Base-by-base conservation (phyloP, 345 rosid genomes). In the Corymbia maculata region DNA sequence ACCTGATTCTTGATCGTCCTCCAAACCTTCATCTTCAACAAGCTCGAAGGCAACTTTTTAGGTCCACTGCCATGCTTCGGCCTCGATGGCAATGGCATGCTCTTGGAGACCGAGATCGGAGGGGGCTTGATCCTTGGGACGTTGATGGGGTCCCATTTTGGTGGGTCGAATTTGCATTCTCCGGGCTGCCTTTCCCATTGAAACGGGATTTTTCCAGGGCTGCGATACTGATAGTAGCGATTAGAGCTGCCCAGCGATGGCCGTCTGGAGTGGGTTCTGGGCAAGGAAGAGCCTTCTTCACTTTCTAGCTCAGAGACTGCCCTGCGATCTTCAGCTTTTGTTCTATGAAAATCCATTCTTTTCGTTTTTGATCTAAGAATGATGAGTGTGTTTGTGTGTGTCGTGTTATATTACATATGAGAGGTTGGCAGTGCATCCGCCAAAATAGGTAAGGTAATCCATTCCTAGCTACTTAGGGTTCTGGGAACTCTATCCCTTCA, bases 161-260 rank as follows among this genome's bases (percentile, higher is more conserved):
- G 92, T 30, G 90, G 28, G 49, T 75, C 49, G 49, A 75, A 45
- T 57, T 92, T 94, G 22, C 96, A 93, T 9, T 87, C 93, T 79
- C 97, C 97, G 3, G 96, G 98, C 32, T 91, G 92, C 93, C 86
- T 92, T 89, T 95, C 98, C 98, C 97, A 95, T 14, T 92, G 53
- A 55, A 95, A 95, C 9, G 98, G 98, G 45, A 96, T 93, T 22
- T 94, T 90, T 13, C 90, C 93, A 7, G 93, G 86, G 86, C 89
- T 86, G 57, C 88, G 86, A 85, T 90, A 91, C 86, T 89, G 94
- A 6, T 75, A 22, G 53, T 90, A 82, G 5, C 85, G 36, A 47
- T 91, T 90, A 1, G 97, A 89, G 44, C 64, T 53, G 15, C 92
- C 95, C 6, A 88, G 51, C 6, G 93, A 90, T 36, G 93, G 91